phyloP scores from a whole-genome alignment of 805 yeast genomes.

The Nakazawaea ernobii region DNA sequence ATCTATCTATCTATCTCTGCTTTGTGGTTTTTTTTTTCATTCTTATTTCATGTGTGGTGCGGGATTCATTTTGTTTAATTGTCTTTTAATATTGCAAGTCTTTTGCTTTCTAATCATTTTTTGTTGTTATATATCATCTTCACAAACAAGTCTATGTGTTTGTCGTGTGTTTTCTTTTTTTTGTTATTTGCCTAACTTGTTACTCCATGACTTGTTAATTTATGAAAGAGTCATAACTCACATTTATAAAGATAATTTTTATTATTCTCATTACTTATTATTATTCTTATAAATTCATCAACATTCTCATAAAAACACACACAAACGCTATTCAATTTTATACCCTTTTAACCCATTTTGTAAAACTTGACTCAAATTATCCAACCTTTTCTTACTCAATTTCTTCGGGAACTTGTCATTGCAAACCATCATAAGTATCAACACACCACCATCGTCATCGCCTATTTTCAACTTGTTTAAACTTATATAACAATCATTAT shows the following conservation, averaged over 20 bases:
- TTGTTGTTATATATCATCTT: no score
- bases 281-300: not conserved
- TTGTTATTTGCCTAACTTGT: no score
- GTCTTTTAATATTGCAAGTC: no score
- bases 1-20: not conserved
- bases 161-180: no score
- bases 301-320: not conserved
- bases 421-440: constrained; percentile 23
- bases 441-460: constrained; percentile 14
- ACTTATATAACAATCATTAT: constrained; percentile 14
- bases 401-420: constrained; percentile 23
- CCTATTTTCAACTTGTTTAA: constrained; percentile 15
- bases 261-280: not conserved
- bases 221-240: no score
- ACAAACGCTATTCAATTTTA: constrained; percentile 6
- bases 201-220: no score
- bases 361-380: constrained; percentile 8
- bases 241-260: not conserved
- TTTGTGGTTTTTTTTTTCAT: not conserved
- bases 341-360: constrained; percentile 7
- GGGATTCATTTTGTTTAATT: no score
- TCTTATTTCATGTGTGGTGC: not conserved
- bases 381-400: constrained; percentile 22
- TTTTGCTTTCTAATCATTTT: no score
- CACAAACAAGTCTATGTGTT: no score